These are phyloP conservation scores for Cerrena zonata DNA, from an alignment of 1,284 basidiomycete genomes.

Conservation along the genomic window DNA sequence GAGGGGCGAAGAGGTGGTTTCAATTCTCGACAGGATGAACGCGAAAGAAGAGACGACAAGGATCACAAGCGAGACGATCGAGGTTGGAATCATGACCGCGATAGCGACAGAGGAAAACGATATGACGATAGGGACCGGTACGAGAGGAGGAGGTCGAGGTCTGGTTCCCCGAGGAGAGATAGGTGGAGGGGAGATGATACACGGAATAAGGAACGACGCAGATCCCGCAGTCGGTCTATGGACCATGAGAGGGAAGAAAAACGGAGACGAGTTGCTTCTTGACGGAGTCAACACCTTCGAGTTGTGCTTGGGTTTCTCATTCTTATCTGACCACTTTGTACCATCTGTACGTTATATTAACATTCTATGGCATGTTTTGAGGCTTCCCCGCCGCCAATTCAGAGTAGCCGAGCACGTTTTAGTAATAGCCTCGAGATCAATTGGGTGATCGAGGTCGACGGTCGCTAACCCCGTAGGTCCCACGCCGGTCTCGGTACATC, in stretches of 20 bases:
- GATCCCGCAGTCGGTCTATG: constrained; percentile 39
- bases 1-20: too few relatives aligned
- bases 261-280: constrained; percentile 26
- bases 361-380: too few relatives aligned
- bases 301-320: too few relatives aligned
- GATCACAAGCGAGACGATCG: constrained; percentile 24
- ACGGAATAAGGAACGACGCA: constrained; percentile 30
- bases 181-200: constrained; percentile 24
- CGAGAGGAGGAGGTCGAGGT: constrained; percentile 22
- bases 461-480: too few relatives aligned
- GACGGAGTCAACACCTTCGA: constrained; percentile 16
- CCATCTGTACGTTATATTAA: too few relatives aligned
- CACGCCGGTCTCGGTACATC: too few relatives aligned
- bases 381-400: too few relatives aligned
- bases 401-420: too few relatives aligned
- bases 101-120: constrained; percentile 13
- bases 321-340: too few relatives aligned
- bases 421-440: too few relatives aligned
- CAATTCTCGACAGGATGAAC: constrained; percentile 16
- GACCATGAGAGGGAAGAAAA: constrained; percentile 28
- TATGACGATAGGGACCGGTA: constrained; percentile 12
- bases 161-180: constrained; percentile 19
- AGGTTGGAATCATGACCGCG: constrained; percentile 22
- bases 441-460: too few relatives aligned
- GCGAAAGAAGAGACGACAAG: constrained; percentile 28